These are phyloP conservation scores for Hymenoscyphus repandus DNA, from an alignment of 2,329 filamentous ascomycete species.

Conservation along the genomic window DNA sequence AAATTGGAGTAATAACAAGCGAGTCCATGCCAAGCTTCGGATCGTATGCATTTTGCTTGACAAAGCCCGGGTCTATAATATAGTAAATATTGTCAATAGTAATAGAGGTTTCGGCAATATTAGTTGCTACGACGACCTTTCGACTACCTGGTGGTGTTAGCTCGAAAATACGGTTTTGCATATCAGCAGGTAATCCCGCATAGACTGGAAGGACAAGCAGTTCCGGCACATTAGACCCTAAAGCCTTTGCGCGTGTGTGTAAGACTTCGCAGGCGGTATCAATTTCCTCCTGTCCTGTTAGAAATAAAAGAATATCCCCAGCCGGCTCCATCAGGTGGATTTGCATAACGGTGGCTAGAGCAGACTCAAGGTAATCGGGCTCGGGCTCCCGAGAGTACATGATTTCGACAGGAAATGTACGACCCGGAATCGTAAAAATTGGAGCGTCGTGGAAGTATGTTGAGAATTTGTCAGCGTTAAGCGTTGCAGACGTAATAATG, in stretches of 20 bases:
- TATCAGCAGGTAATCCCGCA: conserved; percentile 84
- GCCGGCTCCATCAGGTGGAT: conserved; percentile 89
- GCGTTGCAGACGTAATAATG: conserved; percentile 92
- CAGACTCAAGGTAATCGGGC: conserved; percentile 89
- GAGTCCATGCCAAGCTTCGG: conserved; percentile 97
- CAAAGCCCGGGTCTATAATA: conserved; percentile 93
- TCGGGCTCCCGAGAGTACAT: conserved; percentile 94
- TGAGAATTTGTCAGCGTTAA: conserved; percentile 96
- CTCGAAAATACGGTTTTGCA: conserved; percentile 91
- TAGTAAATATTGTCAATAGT: conserved; percentile 98
- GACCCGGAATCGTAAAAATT: conserved; percentile 92
- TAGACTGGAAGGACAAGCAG: conserved; percentile 91
- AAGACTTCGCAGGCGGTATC: conserved; percentile 90
- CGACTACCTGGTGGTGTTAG: conserved; percentile 78
- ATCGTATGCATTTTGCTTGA: conserved; percentile 96
- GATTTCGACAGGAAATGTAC: conserved; percentile 92
- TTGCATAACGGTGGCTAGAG: conserved; percentile 95
- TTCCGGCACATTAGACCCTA: conserved; percentile 85
- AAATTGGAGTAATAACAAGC: conserved; percentile 90
- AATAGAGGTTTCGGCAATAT: conserved; percentile 96
- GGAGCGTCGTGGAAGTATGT: conserved; percentile 93
- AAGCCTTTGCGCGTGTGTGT: conserved; percentile 92
- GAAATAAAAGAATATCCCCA: conserved; percentile 92
- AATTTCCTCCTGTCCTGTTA: conserved; percentile 97
- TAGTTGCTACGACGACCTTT: conserved; percentile 96